These are phyloP conservation scores for Botryotinia narcissicola DNA, from an alignment of 2,329 filamentous ascomycete genomes.

Conservation along the genomic window DNA sequence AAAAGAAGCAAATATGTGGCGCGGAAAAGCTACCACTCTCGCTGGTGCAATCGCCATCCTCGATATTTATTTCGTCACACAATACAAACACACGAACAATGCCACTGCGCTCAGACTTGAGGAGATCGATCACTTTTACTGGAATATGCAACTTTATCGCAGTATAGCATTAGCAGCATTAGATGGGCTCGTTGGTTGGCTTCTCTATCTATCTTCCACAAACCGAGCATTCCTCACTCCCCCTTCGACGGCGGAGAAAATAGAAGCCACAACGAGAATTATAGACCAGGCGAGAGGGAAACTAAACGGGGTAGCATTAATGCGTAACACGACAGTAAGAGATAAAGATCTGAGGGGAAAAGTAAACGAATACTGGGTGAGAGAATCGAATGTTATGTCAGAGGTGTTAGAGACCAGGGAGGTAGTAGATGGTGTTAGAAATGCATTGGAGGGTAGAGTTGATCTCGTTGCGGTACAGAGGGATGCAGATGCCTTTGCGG, in stretches of 20 bases:
- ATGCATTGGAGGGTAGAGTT: conserved; percentile 62
- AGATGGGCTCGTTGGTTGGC: conserved; percentile 60
- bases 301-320: conserved; percentile 68
- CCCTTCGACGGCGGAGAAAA: conserved; percentile 60
- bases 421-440: conserved; percentile 68
- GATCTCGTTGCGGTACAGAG: conserved; percentile 59
- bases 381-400: conserved; percentile 69
- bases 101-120: conserved; percentile 57
- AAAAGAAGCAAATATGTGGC: conserved; percentile 63
- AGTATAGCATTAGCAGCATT: conserved; percentile 61
- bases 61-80: conserved; percentile 64
- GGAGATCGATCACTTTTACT: conserved; percentile 70
- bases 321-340: conserved; percentile 76
- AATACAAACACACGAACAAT: conserved; percentile 66
- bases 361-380: conserved; percentile 74
- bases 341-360: conserved; percentile 68
- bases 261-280: conserved; percentile 57
- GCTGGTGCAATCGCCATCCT: conserved; percentile 56
- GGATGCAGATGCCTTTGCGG: conserved; percentile 63
- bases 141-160: conserved; percentile 64
- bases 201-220: conserved; percentile 75
- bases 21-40: conserved; percentile 64
- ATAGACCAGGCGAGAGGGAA: conserved; percentile 63
- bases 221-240: conserved; percentile 71
- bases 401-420: conserved; percentile 77